Evolutionary conservation across 306 rosid genomes (phyloP).

Genomic region (Vigna mungo): DNA sequence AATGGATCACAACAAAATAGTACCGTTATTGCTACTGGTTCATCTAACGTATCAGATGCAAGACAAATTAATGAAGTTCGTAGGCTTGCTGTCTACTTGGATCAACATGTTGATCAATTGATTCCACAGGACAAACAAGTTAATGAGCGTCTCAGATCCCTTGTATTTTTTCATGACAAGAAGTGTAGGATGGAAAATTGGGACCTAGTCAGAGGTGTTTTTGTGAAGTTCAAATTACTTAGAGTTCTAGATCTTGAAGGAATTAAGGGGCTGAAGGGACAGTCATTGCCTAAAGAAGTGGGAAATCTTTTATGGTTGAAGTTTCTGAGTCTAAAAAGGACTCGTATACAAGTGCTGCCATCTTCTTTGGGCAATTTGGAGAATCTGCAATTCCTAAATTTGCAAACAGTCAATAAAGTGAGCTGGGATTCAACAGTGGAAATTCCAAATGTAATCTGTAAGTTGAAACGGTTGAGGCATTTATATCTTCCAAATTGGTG

Average conservation of each 20-base stretch:
- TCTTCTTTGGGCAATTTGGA: conserved; percentile 57
- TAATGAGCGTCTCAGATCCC: conserved; percentile 47
- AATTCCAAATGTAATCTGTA: conserved; percentile 49
- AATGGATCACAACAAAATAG: conserved; percentile 6
- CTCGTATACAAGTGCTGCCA: conserved; percentile 41
- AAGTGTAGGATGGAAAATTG: conserved; percentile 34
- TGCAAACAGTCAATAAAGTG: conserved; percentile 42
- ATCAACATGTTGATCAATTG: conserved; percentile 22
- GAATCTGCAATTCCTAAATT: conserved; percentile 56
- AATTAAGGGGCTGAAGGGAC: conserved; percentile 35
- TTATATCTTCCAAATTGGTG: conserved; percentile 67
- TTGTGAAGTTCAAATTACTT: conserved; percentile 48
- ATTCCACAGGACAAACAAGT: conserved; percentile 6
- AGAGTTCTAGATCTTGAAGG: conserved; percentile 66
- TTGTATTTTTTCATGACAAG: conserved; percentile 48
- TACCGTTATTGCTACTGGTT: neutral
- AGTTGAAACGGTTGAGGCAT: conserved; percentile 59
- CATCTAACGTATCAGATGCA: conserved; percentile 16
- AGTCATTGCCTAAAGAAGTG: conserved; percentile 52
- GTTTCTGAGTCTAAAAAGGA: conserved; percentile 50
- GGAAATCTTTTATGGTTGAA: conserved; percentile 57
- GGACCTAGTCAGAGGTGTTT: conserved; percentile 31
- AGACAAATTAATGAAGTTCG: conserved; percentile 44
- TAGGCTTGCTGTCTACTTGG: conserved; percentile 53
- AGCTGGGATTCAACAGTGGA: conserved; percentile 49